Evolutionary conservation across 2,329 filamentous ascomycete genomes (phyloP).

Genomic region (Claviceps africana): DNA sequence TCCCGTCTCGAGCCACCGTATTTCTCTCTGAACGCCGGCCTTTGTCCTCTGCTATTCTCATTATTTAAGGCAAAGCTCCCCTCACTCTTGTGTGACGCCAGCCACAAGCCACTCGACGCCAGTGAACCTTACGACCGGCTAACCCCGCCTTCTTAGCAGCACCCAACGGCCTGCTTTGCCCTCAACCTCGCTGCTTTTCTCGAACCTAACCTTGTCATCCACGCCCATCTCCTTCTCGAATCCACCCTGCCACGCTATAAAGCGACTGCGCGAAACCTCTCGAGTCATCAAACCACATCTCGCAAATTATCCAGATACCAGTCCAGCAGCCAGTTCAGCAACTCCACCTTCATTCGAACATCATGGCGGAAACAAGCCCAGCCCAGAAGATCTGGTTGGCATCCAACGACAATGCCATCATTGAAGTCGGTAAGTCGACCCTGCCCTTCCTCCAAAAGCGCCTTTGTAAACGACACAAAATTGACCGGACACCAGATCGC

Average conservation of each 20-base stretch:
- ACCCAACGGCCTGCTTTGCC: neutral
- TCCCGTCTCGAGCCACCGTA: neutral
- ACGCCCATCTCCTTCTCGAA: neutral
- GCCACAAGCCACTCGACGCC: neutral
- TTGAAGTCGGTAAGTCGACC: conserved; percentile 31
- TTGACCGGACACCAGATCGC: conserved; percentile 42
- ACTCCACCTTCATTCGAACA: conserved; percentile 5
- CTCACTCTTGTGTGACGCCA: neutral
- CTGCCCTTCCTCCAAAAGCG: neutral
- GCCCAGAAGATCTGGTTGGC: conserved; percentile 31
- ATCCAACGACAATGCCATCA: conserved; percentile 36
- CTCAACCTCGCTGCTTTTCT: neutral
- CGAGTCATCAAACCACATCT: neutral
- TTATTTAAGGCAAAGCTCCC: neutral
- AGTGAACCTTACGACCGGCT: neutral
- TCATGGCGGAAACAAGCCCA: conserved; percentile 22
- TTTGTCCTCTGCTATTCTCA: neutral
- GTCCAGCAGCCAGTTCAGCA: neutral
- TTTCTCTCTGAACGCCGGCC: neutral
- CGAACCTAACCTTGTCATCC: neutral
- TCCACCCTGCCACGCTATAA: neutral
- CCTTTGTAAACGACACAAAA: neutral
- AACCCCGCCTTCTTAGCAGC: neutral
- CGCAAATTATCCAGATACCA: too few relatives aligned
- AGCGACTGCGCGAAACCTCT: neutral